Percentiles rank a stretch among this genome's conserved stretches.
phyloP scores from a whole-genome alignment of 768 basidiomycete genomes.

The Asterophora parasitica region DNA sequence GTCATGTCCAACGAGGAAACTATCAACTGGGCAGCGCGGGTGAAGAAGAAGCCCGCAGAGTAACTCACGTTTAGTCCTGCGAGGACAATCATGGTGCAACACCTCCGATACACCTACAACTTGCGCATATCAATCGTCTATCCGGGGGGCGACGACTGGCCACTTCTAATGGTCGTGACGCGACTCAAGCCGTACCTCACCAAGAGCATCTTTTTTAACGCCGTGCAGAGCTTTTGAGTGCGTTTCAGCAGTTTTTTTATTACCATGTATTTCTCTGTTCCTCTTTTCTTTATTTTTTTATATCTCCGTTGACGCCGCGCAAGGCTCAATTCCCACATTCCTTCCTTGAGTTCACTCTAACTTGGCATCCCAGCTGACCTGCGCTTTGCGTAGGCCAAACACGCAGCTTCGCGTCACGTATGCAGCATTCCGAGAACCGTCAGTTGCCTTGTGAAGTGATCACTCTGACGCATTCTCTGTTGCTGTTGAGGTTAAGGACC shows the following conservation, averaged over 20 bases:
- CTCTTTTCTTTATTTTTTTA: too few species aligned
- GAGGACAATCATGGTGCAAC: neutral
- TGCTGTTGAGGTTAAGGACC: too few species aligned
- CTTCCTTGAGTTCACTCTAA: too few species aligned
- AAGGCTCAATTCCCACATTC: too few species aligned
- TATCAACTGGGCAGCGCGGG: neutral
- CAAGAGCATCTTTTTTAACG: constrained; percentile 23
- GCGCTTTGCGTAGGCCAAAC: constrained; percentile 36
- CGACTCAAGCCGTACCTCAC: constrained; percentile 1
- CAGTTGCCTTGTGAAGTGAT: too few species aligned
- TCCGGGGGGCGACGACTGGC: too few species aligned
- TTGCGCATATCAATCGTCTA: too few species aligned
- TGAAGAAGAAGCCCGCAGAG: neutral
- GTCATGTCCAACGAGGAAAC: neutral
- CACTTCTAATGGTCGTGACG: too few species aligned
- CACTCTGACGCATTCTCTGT: too few species aligned
- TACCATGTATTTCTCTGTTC: too few species aligned
- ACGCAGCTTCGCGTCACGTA: constrained; percentile 50
- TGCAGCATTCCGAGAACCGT: constrained; percentile 64
- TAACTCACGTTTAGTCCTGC: neutral
- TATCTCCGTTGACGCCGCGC: too few species aligned
- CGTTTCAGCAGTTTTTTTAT: constrained; percentile 3
- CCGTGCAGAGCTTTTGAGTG: constrained; percentile 43
- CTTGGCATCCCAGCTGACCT: too few species aligned
- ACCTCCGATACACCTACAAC: neutral